Conservation (phyloP, 805 yeast genomes). For the Cyberlindnera suaveolens region DNA sequence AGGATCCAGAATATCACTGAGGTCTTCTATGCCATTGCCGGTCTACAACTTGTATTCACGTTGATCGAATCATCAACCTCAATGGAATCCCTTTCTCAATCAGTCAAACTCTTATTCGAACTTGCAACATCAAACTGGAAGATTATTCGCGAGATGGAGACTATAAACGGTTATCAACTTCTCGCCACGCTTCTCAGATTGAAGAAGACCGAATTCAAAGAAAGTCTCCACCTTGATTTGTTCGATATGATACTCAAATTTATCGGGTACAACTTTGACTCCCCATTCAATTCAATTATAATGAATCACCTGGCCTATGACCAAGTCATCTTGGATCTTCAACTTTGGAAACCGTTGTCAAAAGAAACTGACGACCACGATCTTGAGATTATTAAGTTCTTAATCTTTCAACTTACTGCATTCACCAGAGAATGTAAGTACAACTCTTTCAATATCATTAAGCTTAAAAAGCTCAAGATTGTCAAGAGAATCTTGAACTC, state of each 20-base stretch:
- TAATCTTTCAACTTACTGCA: conserved; percentile 53
- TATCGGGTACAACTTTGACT: conserved; percentile 48
- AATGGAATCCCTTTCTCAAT: conserved; percentile 26
- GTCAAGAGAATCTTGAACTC: conserved; percentile 28
- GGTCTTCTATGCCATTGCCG: conserved; percentile 37
- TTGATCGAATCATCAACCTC: conserved; percentile 40
- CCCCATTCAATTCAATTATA: conserved; percentile 52
- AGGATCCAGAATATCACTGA: conserved; percentile 9
- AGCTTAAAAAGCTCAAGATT: conserved; percentile 46
- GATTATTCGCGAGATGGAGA: conserved; percentile 50
- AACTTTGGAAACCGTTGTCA: conserved; percentile 40
- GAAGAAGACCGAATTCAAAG: conserved; percentile 28
- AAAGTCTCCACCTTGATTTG: conserved; percentile 33
- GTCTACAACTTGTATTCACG: conserved; percentile 39
- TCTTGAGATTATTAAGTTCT: conserved; percentile 41
- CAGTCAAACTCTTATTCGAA: conserved; percentile 37
- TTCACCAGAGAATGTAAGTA: conserved; percentile 49
- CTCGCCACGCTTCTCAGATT: conserved; percentile 46
- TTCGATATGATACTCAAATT: conserved; percentile 42
- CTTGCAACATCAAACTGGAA: conserved; percentile 44
- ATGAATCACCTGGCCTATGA: conserved; percentile 52
- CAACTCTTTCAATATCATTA: conserved; percentile 42
- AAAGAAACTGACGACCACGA: conserved; percentile 18
- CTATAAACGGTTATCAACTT: conserved; percentile 53
- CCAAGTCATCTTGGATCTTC: conserved; percentile 55